Evolutionary conservation across 208 protist species (phyloP).

Genomic region (Trypanosoma platydactyli): DNA sequence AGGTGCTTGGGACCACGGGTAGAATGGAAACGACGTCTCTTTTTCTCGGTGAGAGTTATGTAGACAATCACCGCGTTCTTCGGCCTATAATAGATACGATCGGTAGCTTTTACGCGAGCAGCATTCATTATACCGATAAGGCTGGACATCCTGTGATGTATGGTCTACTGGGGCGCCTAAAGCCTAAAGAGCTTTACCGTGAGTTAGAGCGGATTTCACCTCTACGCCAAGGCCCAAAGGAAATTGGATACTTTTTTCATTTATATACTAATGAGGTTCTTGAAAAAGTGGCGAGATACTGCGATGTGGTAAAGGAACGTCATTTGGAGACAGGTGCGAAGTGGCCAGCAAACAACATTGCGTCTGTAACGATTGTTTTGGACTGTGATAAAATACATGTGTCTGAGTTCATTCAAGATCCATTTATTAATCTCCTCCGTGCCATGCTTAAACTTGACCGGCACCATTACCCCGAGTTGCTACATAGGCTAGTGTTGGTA

Average conservation of each 20-base stretch:
- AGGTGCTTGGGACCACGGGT: not conserved
- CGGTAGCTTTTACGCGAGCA: conserved; percentile 37
- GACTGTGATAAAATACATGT: conserved; percentile 45
- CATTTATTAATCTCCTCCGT: conserved; percentile 39
- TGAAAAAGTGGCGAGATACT: conserved; percentile 50
- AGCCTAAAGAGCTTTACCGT: conserved; percentile 36
- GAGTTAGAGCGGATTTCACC: conserved; percentile 52
- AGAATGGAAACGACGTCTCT: not conserved
- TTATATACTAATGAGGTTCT: conserved; percentile 57
- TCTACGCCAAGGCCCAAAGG: conserved; percentile 41
- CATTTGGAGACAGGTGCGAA: conserved; percentile 26
- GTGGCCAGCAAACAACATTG: conserved; percentile 7
- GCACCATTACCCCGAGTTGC: conserved; percentile 50
- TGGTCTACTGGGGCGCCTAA: conserved; percentile 30
- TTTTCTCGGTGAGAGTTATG: conserved; percentile 19
- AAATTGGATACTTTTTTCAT: conserved; percentile 49
- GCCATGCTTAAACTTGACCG: conserved; percentile 40
- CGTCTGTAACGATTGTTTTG: conserved; percentile 9
- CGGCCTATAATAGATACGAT: conserved; percentile 50
- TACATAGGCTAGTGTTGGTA: conserved; percentile 59
- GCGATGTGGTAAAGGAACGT: conserved; percentile 8
- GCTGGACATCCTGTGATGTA: conserved; percentile 70
- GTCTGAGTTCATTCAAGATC: conserved; percentile 33
- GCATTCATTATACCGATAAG: conserved; percentile 75
- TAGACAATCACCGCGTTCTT: conserved; percentile 63